A percentile compares a stretch with the other conserved stretches of the same genome.
These are phyloP conservation scores for Penicillium olsonii DNA, from an alignment of 2,329 filamentous ascomycete species.

Conservation along the genomic window DNA sequence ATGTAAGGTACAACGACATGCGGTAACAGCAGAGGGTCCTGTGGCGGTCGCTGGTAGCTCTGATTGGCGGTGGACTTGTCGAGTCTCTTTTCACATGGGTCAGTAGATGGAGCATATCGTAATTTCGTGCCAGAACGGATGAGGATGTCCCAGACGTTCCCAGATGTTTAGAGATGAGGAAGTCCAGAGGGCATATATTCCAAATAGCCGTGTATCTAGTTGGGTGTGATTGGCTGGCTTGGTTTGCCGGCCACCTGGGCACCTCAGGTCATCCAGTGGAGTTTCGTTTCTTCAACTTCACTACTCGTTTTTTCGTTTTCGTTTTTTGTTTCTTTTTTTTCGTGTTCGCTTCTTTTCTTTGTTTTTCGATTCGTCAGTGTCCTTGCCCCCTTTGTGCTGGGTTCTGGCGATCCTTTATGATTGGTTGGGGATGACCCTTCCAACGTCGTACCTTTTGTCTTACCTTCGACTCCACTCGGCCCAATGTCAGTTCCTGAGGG, in stretches of 20 bases:
- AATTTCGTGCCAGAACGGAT: no score
- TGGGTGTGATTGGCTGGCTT: conserved; percentile 4
- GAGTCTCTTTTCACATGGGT: neutral
- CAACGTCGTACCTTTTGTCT: neutral
- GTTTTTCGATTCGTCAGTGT: no score
- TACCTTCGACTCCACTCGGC: neutral
- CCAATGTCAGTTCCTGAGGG: neutral
- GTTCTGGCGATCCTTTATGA: no score
- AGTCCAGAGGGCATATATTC: neutral
- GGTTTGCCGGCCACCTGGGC: conserved; percentile 2
- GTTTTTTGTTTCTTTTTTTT: neutral
- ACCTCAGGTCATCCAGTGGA: neutral
- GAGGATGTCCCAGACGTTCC: no score
- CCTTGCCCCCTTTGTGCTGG: neutral
- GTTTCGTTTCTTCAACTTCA: neutral
- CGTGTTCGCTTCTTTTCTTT: neutral
- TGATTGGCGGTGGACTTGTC: conserved; percentile 1
- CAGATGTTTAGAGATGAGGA: neutral
- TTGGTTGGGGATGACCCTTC: neutral
- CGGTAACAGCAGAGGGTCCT: neutral
- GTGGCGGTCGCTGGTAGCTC: neutral
- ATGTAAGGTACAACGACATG: no score
- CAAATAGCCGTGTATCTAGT: neutral
- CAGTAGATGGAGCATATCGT: no score
- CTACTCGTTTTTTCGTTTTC: neutral